Base-by-base conservation (phyloP, 108 stramenopile genomes). In the Pinguiococcus pyrenoidosus region DNA sequence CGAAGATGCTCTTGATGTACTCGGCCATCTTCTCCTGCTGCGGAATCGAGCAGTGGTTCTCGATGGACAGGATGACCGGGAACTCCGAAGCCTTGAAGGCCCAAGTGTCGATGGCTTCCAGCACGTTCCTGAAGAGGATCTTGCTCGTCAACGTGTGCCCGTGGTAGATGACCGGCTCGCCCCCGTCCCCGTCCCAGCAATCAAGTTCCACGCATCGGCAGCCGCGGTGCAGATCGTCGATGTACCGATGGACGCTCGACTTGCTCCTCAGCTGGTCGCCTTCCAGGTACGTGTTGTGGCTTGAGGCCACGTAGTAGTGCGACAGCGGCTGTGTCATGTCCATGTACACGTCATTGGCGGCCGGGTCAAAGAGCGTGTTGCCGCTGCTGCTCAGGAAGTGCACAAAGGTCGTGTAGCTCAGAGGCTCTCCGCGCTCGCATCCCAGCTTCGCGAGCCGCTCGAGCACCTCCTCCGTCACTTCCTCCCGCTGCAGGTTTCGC, bases 181-280 rank as follows among this genome's bases (percentile, higher is more conserved):
- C 55, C 21, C 29, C 60, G 8, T 59, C 60, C 7, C 87, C 89
- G 69, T 92, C 90, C 86, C 84, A 94, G 62, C 87, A 89, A 66
- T 98, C 96, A 37, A 98, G 46, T 57, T 98, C 96, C 18, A 98
- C 66, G 55, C 89, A 91, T 45, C 87, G 83, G 69, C 88, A 92
- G 20, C 96, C 96, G 37, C 81, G 71, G 13, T 66, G 54, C 41
- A 88, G 76, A 53, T 75, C 77, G 64, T 85, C 72, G 21, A 59
- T 24, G 35, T 54, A 54, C 30, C 66, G 32, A 21, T 65, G 64
- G 12, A 89, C 89, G 10, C 80, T 81, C 7, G 37, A 59, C 22
- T 72, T 70, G 59, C 45, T 29, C 43, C 23, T 55, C 28, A 93
- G 43, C 49, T 98, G 96, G 72, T 98, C 89, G 8, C 89, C 92